These are phyloP conservation scores for Pseudozyma pruni DNA, from an alignment of 1,284 basidiomycete species.

Conservation along the genomic window DNA sequence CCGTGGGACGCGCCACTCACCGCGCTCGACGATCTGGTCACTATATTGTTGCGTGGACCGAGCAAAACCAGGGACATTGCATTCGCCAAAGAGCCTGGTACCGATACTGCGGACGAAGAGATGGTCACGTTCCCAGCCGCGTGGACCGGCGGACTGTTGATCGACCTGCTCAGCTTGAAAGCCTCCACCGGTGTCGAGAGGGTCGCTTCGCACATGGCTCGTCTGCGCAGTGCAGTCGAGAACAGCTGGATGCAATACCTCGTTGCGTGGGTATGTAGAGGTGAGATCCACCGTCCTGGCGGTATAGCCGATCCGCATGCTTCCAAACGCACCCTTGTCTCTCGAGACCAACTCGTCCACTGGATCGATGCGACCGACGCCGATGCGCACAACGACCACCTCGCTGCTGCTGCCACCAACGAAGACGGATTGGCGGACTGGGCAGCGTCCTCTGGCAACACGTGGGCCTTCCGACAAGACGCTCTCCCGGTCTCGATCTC, in stretches of 20 bases:
- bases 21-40: constrained; percentile 43
- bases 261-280: constrained; percentile 48
- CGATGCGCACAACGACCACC: constrained; percentile 20
- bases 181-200: constrained; percentile 41
- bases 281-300: constrained; percentile 41
- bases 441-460: constrained; percentile 35
- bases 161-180: constrained; percentile 44
- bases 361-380: constrained; percentile 36
- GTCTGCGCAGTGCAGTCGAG: constrained; percentile 41
- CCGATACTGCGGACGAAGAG: background rate
- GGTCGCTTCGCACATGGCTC: constrained; percentile 36
- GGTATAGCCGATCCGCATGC: constrained; percentile 34
- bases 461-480: constrained; percentile 72
- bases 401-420: constrained; percentile 8
- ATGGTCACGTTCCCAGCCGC: constrained; percentile 17
- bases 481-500: constrained; percentile 81
- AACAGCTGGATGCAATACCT: constrained; percentile 52
- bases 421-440: constrained; percentile 41
- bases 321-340: constrained; percentile 22
- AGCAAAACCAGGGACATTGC: constrained; percentile 17
- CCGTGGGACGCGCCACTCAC: constrained; percentile 45
- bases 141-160: constrained; percentile 54
- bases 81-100: constrained; percentile 16
- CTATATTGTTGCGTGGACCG: constrained; percentile 27
- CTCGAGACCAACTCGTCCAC: constrained; percentile 35